phyloP scores from a whole-genome alignment of 352 stramenopile species.

The Globisporangium ultimum region DNA sequence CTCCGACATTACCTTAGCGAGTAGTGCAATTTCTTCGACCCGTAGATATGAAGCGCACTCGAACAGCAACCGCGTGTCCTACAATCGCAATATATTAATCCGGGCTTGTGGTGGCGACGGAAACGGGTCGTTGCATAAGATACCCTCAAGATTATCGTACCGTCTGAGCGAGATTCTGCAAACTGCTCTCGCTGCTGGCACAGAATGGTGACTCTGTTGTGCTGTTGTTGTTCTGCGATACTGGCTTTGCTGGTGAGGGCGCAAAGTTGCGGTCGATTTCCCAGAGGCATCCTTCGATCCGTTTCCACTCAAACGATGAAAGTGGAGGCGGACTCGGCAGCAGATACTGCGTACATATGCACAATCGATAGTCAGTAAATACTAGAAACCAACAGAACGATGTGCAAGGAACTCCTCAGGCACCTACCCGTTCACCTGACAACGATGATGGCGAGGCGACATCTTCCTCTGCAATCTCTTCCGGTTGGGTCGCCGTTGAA shows the following conservation, averaged over 20 bases:
- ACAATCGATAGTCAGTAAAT: neutral
- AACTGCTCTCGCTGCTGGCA: neutral
- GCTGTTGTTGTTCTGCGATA: neutral
- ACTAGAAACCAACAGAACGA: no score
- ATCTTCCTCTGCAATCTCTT: no score
- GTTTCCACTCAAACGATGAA: conserved; percentile 38
- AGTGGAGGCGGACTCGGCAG: conserved; percentile 8
- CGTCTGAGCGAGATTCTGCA: conserved; percentile 1
- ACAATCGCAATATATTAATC: neutral
- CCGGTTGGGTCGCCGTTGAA: no score
- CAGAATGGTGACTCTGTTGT: conserved; percentile 9
- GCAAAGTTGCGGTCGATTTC: conserved; percentile 34
- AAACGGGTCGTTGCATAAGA: neutral
- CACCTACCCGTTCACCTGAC: no score
- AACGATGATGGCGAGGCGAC: no score
- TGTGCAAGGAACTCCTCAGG: no score
- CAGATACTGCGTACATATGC: neutral
- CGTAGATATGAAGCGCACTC: conserved; percentile 41
- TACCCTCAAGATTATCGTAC: neutral
- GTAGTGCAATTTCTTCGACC: conserved; percentile 38
- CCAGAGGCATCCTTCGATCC: conserved; percentile 58
- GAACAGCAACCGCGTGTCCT: conserved; percentile 33
- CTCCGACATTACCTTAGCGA: conserved; percentile 24
- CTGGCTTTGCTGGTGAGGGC: conserved; percentile 6
- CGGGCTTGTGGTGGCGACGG: neutral